Percentiles rank a stretch among this genome's conserved stretches.
phyloP scores from a whole-genome alignment of 305 asterid genomes.

The Fraxinus paxiana region DNA sequence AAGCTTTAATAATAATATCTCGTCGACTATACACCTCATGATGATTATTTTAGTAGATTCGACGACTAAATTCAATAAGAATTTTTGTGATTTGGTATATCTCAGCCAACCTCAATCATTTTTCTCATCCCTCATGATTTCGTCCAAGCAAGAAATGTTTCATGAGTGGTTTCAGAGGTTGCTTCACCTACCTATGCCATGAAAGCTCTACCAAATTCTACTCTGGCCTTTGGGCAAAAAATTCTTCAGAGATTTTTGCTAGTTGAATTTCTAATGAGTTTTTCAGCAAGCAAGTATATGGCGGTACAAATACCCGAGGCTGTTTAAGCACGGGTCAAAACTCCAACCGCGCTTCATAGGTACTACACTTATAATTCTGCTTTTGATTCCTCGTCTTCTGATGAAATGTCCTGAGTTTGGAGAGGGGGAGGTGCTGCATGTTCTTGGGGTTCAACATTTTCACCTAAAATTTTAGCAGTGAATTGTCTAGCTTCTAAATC shows the following conservation, averaged over 20 bases:
- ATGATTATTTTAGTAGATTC: not conserved
- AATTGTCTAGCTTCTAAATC: conserved; percentile 78
- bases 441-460: conserved; percentile 49
- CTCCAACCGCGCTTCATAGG: not conserved
- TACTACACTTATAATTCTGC: conserved; percentile 56
- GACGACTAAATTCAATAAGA: not conserved
- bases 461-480: conserved; percentile 73
- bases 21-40: not conserved
- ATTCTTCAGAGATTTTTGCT: not conserved
- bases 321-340: not conserved
- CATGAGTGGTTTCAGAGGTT: not conserved
- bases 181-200: not conserved
- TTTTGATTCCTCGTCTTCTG: conserved; percentile 63
- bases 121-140: not conserved
- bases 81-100: not conserved
- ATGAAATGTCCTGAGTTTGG: conserved; percentile 23
- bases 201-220: not conserved
- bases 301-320: not conserved
- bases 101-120: not conserved
- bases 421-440: conserved; percentile 35
- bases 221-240: not conserved
- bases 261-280: not conserved
- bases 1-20: not conserved
- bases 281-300: not conserved
- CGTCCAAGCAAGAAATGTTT: not conserved